phyloP scores from a whole-genome alignment of 2,329 filamentous ascomycete genomes.

The Colletotrichum liriopes region DNA sequence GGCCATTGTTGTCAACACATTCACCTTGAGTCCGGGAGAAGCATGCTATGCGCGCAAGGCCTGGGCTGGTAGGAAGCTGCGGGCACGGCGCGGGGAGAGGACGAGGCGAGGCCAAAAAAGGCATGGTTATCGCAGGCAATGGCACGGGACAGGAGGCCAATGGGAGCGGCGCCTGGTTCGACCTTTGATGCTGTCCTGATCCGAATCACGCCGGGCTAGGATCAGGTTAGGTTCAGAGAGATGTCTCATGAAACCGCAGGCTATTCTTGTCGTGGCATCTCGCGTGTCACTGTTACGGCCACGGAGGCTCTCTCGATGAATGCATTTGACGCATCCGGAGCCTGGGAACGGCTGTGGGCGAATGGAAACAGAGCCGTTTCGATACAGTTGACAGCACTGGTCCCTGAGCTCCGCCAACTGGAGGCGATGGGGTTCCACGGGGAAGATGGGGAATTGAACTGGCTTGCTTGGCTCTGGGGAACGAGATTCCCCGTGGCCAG shows the following conservation, averaged over 20 bases:
- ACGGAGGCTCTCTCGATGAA: slow-evolving; percentile 24
- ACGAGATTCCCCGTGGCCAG: slow-evolving; percentile 16
- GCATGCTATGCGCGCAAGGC: slow-evolving; percentile 35
- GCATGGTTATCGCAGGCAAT: slow-evolving; percentile 26
- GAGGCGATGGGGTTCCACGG: slow-evolving; percentile 23
- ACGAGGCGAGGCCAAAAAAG: slow-evolving; percentile 4
- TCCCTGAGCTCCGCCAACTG: not conserved
- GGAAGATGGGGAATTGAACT: slow-evolving; percentile 24
- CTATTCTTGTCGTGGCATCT: slow-evolving; percentile 39
- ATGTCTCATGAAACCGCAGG: slow-evolving; percentile 37
- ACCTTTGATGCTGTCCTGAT: not conserved
- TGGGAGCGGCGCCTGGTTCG: slow-evolving; percentile 8
- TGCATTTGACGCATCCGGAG: slow-evolving; percentile 27
- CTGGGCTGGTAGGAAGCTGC: slow-evolving; percentile 8
- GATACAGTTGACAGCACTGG: slow-evolving; percentile 1
- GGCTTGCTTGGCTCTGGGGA: slow-evolving; percentile 29
- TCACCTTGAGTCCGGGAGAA: slow-evolving; percentile 14
- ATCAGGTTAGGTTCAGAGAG: slow-evolving; percentile 32
- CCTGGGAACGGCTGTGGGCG: slow-evolving; percentile 16
- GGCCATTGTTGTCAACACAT: slow-evolving; percentile 20
- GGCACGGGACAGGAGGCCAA: slow-evolving; percentile 3
- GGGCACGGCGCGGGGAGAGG: slow-evolving; percentile 12
- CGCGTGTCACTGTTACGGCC: slow-evolving; percentile 37
- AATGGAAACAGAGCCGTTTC: slow-evolving; percentile 28
- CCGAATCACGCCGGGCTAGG: slow-evolving; percentile 21